Evolutionary conservation across 495 filamentous ascomycete genomes (phyloP), one percentile per base, ranked within the genome.

Genomic region (Pseudoneurospora amorphoporcata): DNA sequence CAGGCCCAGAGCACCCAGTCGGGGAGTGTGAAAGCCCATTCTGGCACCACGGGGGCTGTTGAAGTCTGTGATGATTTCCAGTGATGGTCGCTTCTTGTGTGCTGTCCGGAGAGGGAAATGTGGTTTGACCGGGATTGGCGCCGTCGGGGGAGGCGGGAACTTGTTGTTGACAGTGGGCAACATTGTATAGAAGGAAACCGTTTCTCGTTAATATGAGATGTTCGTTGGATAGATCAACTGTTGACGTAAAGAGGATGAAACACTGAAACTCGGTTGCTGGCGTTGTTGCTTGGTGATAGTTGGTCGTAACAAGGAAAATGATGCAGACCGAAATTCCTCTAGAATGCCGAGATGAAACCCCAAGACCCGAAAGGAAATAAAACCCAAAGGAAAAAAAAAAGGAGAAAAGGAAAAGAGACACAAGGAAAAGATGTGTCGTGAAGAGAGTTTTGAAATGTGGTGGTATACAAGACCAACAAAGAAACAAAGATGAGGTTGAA

Each of bases 1-100:
- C 70, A 89, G 88, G 74, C 92, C 92, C 68, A 97, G 84, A 76
- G 91, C 92, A 75, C 94, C 94, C 77, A 93, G 86, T 84, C 39
- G 89, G 85, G 74, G 92, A 86, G 89, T 69, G 35, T 75, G 89
- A 91, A 73, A 85, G 79, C 74, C 83, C 78, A 86, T 82, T 69
- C 83, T 86, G 39, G 74, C 69, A 35, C 75, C 70, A 2, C 80
- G 74, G 16, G 74, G 78, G 74, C 83, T 83, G 61, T 83, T 83
- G 61, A 79, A 82, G 4, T 75, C 81, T 80, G 75, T 79, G 61
- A 75, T 73, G 39, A 81, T 75, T 61, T 78, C 77, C 35, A 76
- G 75, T 14, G 73, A 75, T 17, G 75, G 83, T 43, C 75, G 79
- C 47, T 75, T 53, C 39, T 79, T 79, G 35, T 39, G 73, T 9